Base-by-base conservation (phyloP, 164 flowering plant species). In the Tinospora cordifolia region DNA sequence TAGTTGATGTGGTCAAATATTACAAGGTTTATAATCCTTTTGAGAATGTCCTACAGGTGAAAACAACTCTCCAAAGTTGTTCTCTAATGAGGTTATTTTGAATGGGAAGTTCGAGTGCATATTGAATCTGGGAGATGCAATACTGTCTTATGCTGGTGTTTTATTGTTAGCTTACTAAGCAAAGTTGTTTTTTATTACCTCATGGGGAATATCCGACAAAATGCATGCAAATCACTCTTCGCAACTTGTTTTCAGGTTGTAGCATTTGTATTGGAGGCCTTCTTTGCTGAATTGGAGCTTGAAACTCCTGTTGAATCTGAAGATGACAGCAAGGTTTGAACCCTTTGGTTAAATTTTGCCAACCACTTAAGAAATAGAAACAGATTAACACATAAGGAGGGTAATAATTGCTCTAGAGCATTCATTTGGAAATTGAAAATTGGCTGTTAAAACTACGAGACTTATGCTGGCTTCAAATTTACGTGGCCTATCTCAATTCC, bases 241-340 rank as follows among this genome's bases (percentile, higher is more conserved):
- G 59, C 58, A n/a, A 47, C 24, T 66, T 69, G 6, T 68, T 79
- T 79, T 68, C 88, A 91, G 98, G 87, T 94, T 66, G 85, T 92
- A 38, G 95, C 99, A 68, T 92, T 94, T 81, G 95, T 94, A 69
- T 80, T 94, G 84, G 97, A 90, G 82, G 99, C 99, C 62, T 94
- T 94, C 82, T 92, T 91, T 80, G 87, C 97, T 72, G 93, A 92
- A 85, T 77, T 88, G 87, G 96, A 92, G 6, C 80, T 94, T 24
- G 95, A 91, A 75, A 60, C 66, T 13, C 63, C 85, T 34, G 78
- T 78, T 74, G 81, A 75, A 25, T 69, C 79, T 68, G 86, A 75
- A 69, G 87, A 68, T 39, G 78, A 77, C 8, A 71, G 63, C 72
- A 67, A 86, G 90, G 93, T 91, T 30, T 66, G 91, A 79, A 51